A percentile compares a stretch with the other conserved stretches of the same genome.
Evolutionary conservation across 345 rosid genomes (phyloP).

Genomic region (Salix udensis): DNA sequence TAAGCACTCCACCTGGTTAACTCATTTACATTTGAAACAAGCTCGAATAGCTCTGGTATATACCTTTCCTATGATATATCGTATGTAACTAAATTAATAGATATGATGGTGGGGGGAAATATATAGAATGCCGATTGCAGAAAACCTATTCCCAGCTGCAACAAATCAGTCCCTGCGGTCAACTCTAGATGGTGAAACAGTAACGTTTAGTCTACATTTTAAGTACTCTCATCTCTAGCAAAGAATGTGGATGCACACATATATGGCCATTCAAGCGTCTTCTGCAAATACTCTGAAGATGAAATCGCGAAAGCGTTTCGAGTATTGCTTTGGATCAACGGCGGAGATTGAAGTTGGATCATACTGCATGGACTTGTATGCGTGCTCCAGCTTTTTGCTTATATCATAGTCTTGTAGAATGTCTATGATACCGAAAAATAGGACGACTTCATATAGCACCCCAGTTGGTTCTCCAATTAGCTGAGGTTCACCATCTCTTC

Average conservation of each 20-base stretch:
- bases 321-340: conserved; percentile 93
- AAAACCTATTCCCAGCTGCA: neutral
- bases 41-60: conserved; percentile 11
- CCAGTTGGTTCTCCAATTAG: conserved; percentile 91
- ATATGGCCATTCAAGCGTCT: conserved; percentile 50
- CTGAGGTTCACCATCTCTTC: conserved; percentile 55
- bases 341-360: conserved; percentile 97
- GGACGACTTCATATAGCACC: conserved; percentile 60
- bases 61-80: conserved; percentile 15
- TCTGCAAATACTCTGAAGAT: conserved; percentile 76
- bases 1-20: conserved; percentile 10
- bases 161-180: conserved; percentile 3
- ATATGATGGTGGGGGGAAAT: conserved; percentile 13
- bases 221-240: conserved; percentile 12
- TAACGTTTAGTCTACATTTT: neutral
- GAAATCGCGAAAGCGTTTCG: conserved; percentile 86
- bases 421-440: conserved; percentile 89
- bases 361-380: conserved; percentile 91
- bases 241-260: conserved; percentile 15
- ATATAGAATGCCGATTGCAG: neutral
- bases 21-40: conserved; percentile 33
- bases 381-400: conserved; percentile 99
- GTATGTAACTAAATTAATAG: conserved; percentile 15
- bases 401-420: conserved; percentile 96
- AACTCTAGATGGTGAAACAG: neutral